Evolutionary conservation across 2,329 filamentous ascomycete species (phyloP).

Genomic region (Colletotrichum sp.): DNA sequence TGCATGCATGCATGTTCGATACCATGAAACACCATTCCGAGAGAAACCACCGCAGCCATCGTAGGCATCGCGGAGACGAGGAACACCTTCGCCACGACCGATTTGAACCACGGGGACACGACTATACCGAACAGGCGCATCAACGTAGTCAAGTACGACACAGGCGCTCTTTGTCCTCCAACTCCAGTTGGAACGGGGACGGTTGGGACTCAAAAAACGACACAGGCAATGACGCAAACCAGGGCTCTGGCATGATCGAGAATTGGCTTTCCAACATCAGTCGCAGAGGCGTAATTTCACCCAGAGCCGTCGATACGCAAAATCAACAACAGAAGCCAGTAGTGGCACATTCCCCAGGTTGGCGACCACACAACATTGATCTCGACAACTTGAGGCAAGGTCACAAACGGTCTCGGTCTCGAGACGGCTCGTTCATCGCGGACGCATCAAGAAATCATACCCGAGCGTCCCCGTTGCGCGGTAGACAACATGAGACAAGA

Average conservation of each 20-base stretch:
- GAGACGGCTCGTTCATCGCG: conserved; percentile 23
- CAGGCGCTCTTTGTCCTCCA: not conserved
- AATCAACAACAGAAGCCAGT: not conserved
- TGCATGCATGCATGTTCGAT: not conserved
- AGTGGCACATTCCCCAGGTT: not conserved
- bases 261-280: conserved; percentile 10
- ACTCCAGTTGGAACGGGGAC: not conserved
- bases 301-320: not conserved
- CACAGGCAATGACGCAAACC: not conserved
- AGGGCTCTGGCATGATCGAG: not conserved
- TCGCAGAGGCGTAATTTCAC: not conserved
- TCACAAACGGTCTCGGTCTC: conserved; percentile 1
- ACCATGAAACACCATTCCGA: not conserved
- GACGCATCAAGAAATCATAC: not conserved
- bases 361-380: not conserved
- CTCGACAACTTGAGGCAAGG: not conserved
- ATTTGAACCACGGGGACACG: not conserved
- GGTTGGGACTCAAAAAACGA: not conserved
- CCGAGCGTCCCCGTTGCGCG: not conserved
- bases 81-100: not conserved
- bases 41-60: not conserved
- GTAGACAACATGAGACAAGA: not conserved
- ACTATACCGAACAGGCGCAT: not conserved
- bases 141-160: not conserved
- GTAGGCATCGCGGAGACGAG: not conserved